A percentile compares a stretch with the other conserved stretches of the same genome.
phyloP scores from a whole-genome alignment of 2,329 filamentous ascomycete species.

The Lizonia empirigonia region DNA sequence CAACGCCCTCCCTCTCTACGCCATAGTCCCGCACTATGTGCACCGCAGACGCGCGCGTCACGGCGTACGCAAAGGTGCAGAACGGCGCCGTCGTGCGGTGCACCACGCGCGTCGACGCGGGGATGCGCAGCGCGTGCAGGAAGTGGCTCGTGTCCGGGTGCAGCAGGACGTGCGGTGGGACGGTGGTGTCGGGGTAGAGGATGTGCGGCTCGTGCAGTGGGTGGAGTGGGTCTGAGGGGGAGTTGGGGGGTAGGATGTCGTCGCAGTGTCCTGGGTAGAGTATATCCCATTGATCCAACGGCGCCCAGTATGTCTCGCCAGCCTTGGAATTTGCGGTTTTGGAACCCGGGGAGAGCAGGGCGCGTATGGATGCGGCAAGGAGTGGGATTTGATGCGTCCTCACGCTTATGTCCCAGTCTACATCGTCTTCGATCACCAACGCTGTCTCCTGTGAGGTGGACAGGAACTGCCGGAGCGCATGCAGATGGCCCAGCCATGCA shows the following conservation, averaged over 20 bases:
- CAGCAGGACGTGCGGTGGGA: not conserved
- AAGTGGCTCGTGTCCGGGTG: not conserved
- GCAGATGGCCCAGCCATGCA: not conserved
- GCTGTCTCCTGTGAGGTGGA: constrained; percentile 30
- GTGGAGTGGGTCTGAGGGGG: constrained; percentile 9
- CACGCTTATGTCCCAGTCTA: constrained; percentile 32
- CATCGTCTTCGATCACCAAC: constrained; percentile 38
- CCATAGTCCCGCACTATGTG: constrained; percentile 36
- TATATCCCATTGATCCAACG: constrained; percentile 40
- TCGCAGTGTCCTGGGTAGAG: constrained; percentile 52
- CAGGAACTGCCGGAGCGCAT: constrained; percentile 11
- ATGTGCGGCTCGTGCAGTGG: not conserved
- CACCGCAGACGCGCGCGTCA: constrained; percentile 40
- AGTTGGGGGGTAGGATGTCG: constrained; percentile 36
- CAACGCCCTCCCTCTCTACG: constrained; percentile 20
- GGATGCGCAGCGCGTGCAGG: not conserved
- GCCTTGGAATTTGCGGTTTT: not conserved
- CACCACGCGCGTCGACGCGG: constrained; percentile 34
- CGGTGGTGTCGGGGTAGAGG: not conserved
- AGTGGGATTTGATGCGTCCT: constrained; percentile 27
- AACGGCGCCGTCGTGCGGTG: constrained; percentile 45
- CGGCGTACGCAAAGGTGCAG: constrained; percentile 51
- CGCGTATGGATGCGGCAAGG: constrained; percentile 6
- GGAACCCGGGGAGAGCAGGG: not conserved
- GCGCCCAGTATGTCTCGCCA: not conserved